These are phyloP conservation scores for Ampelocalamus luodianensis DNA, from an alignment of 176 grass and related monocot species.

Conservation along the genomic window DNA sequence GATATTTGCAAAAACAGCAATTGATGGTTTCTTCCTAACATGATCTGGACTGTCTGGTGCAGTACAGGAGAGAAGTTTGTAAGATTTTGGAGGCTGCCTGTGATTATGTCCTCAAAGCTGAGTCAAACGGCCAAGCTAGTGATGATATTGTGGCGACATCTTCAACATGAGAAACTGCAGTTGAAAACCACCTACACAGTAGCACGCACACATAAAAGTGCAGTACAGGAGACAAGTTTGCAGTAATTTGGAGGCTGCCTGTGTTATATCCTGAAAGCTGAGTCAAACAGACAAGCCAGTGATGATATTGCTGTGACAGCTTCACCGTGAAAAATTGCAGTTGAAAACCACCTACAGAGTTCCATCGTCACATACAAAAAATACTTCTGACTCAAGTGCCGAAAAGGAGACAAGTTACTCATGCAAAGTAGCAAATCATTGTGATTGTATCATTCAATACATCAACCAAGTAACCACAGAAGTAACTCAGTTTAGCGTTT, in stretches of 20 bases:
- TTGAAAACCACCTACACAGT: constrained; percentile 27
- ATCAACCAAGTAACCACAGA: constrained; percentile 32
- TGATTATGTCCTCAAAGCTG: constrained; percentile 53
- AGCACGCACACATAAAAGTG: constrained; percentile 31
- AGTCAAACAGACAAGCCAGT: constrained; percentile 33
- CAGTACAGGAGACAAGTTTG: constrained; percentile 62
- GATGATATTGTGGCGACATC: constrained; percentile 47
- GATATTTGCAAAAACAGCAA: constrained; percentile 40
- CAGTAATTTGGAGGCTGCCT: constrained; percentile 31
- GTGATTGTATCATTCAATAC: neutral
- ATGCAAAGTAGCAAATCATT: constrained; percentile 29
- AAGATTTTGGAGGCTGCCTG: constrained; percentile 76
- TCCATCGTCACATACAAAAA: constrained; percentile 26
- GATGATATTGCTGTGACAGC: constrained; percentile 20
- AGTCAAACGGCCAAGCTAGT: constrained; percentile 41
- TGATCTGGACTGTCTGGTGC: constrained; percentile 41
- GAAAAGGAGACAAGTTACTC: constrained; percentile 25
- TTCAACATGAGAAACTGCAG: constrained; percentile 36
- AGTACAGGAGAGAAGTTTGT: constrained; percentile 86
- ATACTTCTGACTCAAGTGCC: neutral
- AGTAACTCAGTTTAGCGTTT: constrained; percentile 5
- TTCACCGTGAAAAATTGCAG: constrained; percentile 29
- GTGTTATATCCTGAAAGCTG: constrained; percentile 46
- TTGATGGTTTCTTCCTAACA: constrained; percentile 43
- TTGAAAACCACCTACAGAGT: constrained; percentile 15